These are phyloP conservation scores for Ophiostoma triangulosporum DNA, from an alignment of 2,329 filamentous ascomycete species.

Conservation along the genomic window DNA sequence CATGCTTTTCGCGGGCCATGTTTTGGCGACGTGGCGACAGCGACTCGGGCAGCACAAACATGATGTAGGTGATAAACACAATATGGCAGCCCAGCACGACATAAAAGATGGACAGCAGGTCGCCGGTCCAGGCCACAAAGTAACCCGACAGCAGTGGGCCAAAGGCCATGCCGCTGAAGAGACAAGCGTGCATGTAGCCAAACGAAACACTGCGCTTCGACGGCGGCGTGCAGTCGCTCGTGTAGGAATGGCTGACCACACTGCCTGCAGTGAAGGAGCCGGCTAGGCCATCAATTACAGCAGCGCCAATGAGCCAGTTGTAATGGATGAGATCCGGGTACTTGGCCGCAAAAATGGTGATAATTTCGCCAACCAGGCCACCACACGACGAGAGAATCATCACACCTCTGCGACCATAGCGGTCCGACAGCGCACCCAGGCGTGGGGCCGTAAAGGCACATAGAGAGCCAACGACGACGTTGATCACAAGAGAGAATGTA, in stretches of 20 bases:
- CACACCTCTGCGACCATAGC: constrained; percentile 65
- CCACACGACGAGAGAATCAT: constrained; percentile 62
- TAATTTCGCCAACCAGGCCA: constrained; percentile 58
- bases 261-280: constrained; percentile 82
- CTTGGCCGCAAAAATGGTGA: constrained; percentile 66
- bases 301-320: constrained; percentile 64
- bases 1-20: constrained; percentile 55
- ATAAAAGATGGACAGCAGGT: constrained; percentile 74
- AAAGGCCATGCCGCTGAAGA: constrained; percentile 79
- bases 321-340: constrained; percentile 62
- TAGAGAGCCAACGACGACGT: constrained; percentile 59
- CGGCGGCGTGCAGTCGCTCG: constrained; percentile 74
- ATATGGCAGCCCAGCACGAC: constrained; percentile 58
- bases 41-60: constrained; percentile 70
- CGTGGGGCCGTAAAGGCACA: constrained; percentile 73
- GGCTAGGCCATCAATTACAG: constrained; percentile 65
- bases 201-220: constrained; percentile 70
- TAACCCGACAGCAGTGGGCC: constrained; percentile 74
- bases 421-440: constrained; percentile 73
- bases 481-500: constrained; percentile 64
- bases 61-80: constrained; percentile 59
- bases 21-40: constrained; percentile 59
- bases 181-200: constrained; percentile 76
- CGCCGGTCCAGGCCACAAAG: constrained; percentile 62
- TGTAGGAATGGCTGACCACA: constrained; percentile 69